Percentiles rank a stretch among this genome's conserved stretches.
Evolutionary conservation across 306 rosid species (phyloP).

Genomic region (Prunus padus): DNA sequence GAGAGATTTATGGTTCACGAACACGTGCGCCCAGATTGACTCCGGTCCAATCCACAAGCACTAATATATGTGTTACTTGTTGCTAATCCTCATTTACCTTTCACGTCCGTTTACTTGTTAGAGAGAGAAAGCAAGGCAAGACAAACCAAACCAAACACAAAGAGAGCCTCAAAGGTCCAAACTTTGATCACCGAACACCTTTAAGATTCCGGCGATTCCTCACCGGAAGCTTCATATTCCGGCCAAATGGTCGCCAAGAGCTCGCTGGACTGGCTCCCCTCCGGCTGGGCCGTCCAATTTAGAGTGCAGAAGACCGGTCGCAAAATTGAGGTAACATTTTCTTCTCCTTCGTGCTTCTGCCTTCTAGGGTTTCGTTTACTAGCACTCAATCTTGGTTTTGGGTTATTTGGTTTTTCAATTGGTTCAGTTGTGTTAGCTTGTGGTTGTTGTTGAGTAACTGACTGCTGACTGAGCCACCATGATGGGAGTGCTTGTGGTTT

Average conservation of each 20-base stretch:
- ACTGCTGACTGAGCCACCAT: not conserved
- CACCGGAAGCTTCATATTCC: not conserved
- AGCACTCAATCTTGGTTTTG: not conserved
- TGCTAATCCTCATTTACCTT: not conserved
- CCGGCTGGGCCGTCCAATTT: conserved; percentile 44
- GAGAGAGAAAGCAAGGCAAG: not conserved
- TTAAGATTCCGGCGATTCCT: conserved; percentile 25
- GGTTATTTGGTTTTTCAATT: not conserved
- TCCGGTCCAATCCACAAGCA: not conserved
- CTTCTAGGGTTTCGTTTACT: conserved; percentile 14
- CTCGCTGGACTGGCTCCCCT: conserved; percentile 50
- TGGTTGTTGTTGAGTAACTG: not conserved
- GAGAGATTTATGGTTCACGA: not conserved
- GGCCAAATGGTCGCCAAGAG: conserved; percentile 28
- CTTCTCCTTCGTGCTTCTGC: not conserved
- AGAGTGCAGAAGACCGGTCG: conserved; percentile 41
- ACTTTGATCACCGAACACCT: conserved; percentile 7
- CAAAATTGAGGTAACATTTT: conserved; percentile 38
- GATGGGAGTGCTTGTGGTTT: not conserved
- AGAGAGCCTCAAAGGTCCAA: not conserved
- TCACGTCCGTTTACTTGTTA: not conserved
- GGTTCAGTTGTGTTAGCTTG: not conserved
- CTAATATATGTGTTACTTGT: no score
- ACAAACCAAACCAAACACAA: not conserved
- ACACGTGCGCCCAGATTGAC: conserved; percentile 4